Conservation (phyloP, 768 basidiomycete genomes). For the Amanita inopinata region DNA sequence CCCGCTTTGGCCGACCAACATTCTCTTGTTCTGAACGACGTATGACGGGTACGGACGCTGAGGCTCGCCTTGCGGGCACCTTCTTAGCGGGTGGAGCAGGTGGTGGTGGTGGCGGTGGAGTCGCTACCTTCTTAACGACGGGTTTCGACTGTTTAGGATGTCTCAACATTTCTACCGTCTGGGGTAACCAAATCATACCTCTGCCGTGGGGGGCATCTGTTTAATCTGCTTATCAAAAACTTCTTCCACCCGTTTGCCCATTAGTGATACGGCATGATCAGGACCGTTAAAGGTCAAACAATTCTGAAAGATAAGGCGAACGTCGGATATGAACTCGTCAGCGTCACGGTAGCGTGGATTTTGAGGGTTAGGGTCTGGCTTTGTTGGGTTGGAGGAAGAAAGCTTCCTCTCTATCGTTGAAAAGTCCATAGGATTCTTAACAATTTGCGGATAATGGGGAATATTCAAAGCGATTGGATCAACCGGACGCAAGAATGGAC, state of each 20-base stretch:
- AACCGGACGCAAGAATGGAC: constrained; percentile 79
- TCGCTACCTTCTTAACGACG: constrained; percentile 35
- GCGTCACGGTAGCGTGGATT: constrained; percentile 72
- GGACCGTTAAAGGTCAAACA: constrained; percentile 89
- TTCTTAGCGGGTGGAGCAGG: constrained; percentile 37
- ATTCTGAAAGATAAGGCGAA: constrained; percentile 84
- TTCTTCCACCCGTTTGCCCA: constrained; percentile 75
- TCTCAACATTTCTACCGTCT: neutral
- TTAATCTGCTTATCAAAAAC: constrained; percentile 85
- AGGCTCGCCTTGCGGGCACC: constrained; percentile 53
- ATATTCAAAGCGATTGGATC: constrained; percentile 76
- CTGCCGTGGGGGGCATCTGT: constrained; percentile 67
- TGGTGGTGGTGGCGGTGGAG: constrained; percentile 34
- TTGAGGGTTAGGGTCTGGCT: constrained; percentile 57
- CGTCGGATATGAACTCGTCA: constrained; percentile 78
- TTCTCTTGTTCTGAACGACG: constrained; percentile 64
- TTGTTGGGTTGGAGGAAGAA: constrained; percentile 63
- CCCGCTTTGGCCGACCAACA: constrained; percentile 84
- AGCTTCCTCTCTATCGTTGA: constrained; percentile 88
- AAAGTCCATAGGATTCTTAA: constrained; percentile 92
- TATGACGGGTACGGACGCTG: constrained; percentile 75
- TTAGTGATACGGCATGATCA: constrained; percentile 68
- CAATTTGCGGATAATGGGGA: constrained; percentile 81
- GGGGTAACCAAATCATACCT: constrained; percentile 39
- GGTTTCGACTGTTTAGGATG: constrained; percentile 23